Evolutionary conservation across 1,284 basidiomycete genomes (phyloP).

Genomic region (Pseudozyma sp.): DNA sequence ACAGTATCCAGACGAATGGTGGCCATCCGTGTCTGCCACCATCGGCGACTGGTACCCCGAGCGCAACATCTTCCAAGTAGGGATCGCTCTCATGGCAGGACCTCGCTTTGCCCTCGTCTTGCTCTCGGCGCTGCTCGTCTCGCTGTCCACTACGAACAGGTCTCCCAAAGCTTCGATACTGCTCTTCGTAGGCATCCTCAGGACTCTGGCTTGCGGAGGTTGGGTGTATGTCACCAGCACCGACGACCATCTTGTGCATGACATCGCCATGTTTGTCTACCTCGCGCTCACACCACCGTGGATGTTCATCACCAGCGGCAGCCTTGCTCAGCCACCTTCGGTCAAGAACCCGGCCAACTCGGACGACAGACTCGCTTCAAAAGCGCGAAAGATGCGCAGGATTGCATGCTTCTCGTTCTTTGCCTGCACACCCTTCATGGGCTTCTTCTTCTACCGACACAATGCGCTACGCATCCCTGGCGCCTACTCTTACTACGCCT

Average conservation of each 20-base stretch:
- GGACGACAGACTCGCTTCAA: constrained; percentile 32
- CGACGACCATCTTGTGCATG: constrained; percentile 84
- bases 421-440: constrained; percentile 63
- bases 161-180: constrained; percentile 68
- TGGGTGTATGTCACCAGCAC: constrained; percentile 90
- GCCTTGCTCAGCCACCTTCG: constrained; percentile 38
- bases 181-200: constrained; percentile 76
- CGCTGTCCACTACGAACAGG: constrained; percentile 33
- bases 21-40: constrained; percentile 90
- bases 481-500: constrained; percentile 61
- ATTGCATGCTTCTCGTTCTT: constrained; percentile 57
- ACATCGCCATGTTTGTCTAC: constrained; percentile 83
- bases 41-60: constrained; percentile 89
- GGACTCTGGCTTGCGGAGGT: constrained; percentile 86
- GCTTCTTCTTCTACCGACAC: constrained; percentile 61
- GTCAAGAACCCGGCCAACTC: background rate
- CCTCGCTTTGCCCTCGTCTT: constrained; percentile 83
- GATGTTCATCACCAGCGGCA: constrained; percentile 74
- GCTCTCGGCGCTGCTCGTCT: constrained; percentile 73
- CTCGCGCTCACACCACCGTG: constrained; percentile 72
- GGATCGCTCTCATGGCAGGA: constrained; percentile 79
- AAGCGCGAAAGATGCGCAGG: constrained; percentile 50
- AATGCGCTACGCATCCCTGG: constrained; percentile 59
- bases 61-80: constrained; percentile 86
- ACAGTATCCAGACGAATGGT: constrained; percentile 89